Percentiles rank a stretch among this genome's conserved stretches.
phyloP scores from a whole-genome alignment of 805 yeast species.

The Hanseniaspora mollemarum region DNA sequence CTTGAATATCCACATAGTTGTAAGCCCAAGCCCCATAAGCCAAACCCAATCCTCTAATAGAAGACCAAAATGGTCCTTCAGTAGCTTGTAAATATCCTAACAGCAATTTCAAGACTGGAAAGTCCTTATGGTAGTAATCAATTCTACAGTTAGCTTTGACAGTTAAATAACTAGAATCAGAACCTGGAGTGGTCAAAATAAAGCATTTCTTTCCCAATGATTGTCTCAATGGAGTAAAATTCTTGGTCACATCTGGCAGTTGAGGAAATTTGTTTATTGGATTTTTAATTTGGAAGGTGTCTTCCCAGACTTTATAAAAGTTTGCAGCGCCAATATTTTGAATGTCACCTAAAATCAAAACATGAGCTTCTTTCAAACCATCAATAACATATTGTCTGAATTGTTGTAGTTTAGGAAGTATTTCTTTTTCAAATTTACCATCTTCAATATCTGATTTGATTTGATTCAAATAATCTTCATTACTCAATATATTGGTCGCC shows the following conservation, averaged over 20 bases:
- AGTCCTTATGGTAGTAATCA: slow-evolving; percentile 43
- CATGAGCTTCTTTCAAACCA: slow-evolving; percentile 48
- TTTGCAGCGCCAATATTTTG: slow-evolving; percentile 30
- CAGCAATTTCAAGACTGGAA: slow-evolving; percentile 59
- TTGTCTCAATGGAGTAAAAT: slow-evolving; percentile 46
- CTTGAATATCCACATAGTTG: slow-evolving; percentile 54
- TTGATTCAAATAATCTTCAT: slow-evolving; percentile 46
- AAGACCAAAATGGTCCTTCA: slow-evolving; percentile 96
- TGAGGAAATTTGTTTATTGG: slow-evolving; percentile 22
- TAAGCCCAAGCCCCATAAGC: slow-evolving; percentile 76
- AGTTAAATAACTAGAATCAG: slow-evolving; percentile 65
- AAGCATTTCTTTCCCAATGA: slow-evolving; percentile 43
- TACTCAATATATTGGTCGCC: slow-evolving; percentile 52
- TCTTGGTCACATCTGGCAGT: slow-evolving; percentile 44
- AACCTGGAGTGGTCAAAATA: slow-evolving; percentile 65
- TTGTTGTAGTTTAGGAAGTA: slow-evolving; percentile 31
- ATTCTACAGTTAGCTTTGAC: slow-evolving; percentile 34
- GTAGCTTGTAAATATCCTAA: slow-evolving; percentile 69
- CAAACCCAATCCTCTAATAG: slow-evolving; percentile 84
- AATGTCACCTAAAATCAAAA: slow-evolving; percentile 62
- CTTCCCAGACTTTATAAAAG: slow-evolving; percentile 25
- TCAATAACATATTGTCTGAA: slow-evolving; percentile 41
- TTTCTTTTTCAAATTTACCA: slow-evolving; percentile 37
- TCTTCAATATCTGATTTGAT: slow-evolving; percentile 40
- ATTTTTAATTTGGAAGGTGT: slow-evolving; percentile 19